Conservation (phyloP, 257 asterid genomes). For the Penstemon newberryi region DNA sequence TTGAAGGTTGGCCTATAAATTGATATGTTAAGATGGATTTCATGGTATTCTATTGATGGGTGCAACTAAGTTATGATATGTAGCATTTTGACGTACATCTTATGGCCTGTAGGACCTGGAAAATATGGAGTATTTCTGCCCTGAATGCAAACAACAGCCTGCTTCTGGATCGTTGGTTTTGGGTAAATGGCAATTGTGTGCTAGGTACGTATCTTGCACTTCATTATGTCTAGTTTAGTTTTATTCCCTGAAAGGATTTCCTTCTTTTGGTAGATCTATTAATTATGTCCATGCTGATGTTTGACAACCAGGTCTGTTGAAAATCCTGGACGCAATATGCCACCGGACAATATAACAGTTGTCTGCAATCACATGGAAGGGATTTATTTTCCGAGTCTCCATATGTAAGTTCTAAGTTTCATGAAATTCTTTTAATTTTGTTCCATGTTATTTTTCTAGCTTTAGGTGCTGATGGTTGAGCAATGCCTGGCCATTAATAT, state of each 20-base stretch:
- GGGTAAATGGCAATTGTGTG: constrained; percentile 35
- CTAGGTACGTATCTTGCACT: constrained; percentile 44
- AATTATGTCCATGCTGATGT: constrained; percentile 26
- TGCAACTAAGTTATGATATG: constrained; percentile 23
- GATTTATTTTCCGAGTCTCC: constrained; percentile 69
- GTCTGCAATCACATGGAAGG: constrained; percentile 82
- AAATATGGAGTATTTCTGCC: constrained; percentile 66
- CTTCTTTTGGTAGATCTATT: constrained; percentile 12
- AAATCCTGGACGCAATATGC: constrained; percentile 38
- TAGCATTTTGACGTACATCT: constrained; percentile 28
- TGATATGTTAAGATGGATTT: constrained; percentile 27
- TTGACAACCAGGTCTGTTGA: constrained; percentile 48
- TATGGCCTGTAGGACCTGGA: constrained; percentile 55
- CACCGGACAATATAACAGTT: constrained; percentile 63
- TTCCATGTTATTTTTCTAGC: not conserved
- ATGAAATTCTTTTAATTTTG: not conserved
- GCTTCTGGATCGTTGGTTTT: constrained; percentile 34
- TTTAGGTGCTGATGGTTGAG: not conserved
- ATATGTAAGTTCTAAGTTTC: constrained; percentile 58
- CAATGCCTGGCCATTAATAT: constrained; percentile 2
- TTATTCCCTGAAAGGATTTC: constrained; percentile 1
- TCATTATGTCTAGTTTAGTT: constrained; percentile 22
- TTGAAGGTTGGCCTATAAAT: constrained; percentile 58
- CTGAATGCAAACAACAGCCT: constrained; percentile 71
- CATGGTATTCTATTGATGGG: constrained; percentile 12